Evolutionary conservation across 106 monocot genomes (phyloP).

Genomic region (Gastrodia elata): DNA sequence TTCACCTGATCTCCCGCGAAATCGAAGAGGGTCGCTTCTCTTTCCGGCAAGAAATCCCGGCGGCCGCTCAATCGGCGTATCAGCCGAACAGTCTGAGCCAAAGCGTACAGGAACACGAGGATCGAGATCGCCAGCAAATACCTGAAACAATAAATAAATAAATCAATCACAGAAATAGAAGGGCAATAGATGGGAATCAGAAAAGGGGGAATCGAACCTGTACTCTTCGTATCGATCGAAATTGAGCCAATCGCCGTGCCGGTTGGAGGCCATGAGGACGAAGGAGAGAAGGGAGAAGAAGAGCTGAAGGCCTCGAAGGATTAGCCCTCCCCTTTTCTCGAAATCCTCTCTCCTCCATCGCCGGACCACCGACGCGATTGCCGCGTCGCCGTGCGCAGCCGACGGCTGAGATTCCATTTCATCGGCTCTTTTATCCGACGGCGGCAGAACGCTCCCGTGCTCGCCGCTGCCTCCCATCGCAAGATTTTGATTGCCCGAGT

Average conservation of each 20-base stretch:
- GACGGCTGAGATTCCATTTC: not conserved
- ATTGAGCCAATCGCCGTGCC: conserved; percentile 72
- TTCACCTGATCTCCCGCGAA: conserved; percentile 84
- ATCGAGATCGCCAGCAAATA: conserved; percentile 51
- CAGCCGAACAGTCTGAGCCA: conserved; percentile 34
- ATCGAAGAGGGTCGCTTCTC: conserved; percentile 23
- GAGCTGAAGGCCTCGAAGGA: conserved; percentile 36
- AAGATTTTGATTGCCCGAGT: not conserved
- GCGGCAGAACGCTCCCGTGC: not conserved
- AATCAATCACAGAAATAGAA: not conserved
- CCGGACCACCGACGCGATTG: conserved; percentile 21
- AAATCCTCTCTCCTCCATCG: conserved; percentile 40
- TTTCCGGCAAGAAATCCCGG: conserved; percentile 25
- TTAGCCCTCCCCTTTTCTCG: conserved; percentile 27
- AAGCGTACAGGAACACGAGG: conserved; percentile 50
- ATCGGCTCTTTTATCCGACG: not conserved
- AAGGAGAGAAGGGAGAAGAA: conserved; percentile 45
- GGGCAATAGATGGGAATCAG: not conserved
- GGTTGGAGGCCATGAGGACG: conserved; percentile 68
- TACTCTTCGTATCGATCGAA: conserved; percentile 76
- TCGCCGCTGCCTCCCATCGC: conserved; percentile 5
- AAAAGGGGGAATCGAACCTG: conserved; percentile 44
- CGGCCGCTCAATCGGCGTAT: conserved; percentile 20
- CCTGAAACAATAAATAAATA: conserved; percentile 23
- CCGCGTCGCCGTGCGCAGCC: not conserved